Base-by-base conservation (phyloP, 768 basidiomycete species). In the Auricularia cornea region DNA sequence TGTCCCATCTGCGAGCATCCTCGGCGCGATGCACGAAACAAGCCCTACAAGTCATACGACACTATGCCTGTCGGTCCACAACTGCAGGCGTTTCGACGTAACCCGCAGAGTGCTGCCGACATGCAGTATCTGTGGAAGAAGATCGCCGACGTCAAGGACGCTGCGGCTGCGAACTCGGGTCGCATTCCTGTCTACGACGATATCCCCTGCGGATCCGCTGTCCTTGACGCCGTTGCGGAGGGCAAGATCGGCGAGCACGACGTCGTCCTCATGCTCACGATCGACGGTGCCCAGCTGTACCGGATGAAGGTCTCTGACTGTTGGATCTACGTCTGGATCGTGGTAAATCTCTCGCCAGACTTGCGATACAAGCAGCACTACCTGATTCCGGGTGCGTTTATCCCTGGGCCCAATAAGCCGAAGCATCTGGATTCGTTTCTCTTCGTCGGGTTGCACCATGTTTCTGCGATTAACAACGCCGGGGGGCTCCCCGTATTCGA, bases 271-370 rank as follows among this genome's bases (percentile, higher is more conserved):
- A 64, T 73, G 48, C 64, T 78, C 14, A 77, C 77, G 0, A 63
- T 77, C 0, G 78, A 81, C 66, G 76, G 80, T 6, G 76, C 77
- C 0, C 79, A 81, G 63, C 73, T 82, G 0, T 80, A 79, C 62
- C 66, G 66, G n/a, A 71, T 70, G 64, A 80, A 80, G 66, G 63
- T 68, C 33, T 81, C 79, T 0, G 78, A 80, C 60, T 73, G 70
- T 23, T 79, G 78, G 79, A 77, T 81, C 3, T 71, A 62, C 30
- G 75, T 81, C 11, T 81, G 79, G 78, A 48, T 77, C 14, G 61
- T 77, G 5, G 48, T 70, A 3, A 69, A 78, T 60, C 68, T 70
- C 11, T 40, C 62, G 6, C 75, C 74, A 0, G 62, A 71, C 12
- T 33, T 63, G 8, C 69, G 74, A 3, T 79, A 78, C 65, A 70